Conservation (phyloP, 176 grass and related monocot genomes). For the Zea luxurians region DNA sequence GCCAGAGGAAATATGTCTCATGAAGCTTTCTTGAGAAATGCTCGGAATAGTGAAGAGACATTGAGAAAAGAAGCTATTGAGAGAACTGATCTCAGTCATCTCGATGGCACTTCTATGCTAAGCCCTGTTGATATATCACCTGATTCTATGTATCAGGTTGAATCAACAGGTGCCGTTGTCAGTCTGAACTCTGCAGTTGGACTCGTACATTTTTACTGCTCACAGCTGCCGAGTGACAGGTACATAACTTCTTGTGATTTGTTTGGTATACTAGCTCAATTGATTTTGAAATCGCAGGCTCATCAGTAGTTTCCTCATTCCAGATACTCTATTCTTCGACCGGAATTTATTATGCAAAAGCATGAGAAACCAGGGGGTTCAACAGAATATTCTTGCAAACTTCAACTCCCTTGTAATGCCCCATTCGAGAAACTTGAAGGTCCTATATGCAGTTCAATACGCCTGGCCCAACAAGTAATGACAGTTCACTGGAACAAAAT, state of each 20-base stretch:
- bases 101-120: slow-evolving; percentile 64
- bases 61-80: slow-evolving; percentile 99
- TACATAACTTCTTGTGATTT: slow-evolving; percentile 38
- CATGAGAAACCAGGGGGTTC: slow-evolving; percentile 69
- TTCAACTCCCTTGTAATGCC: slow-evolving; percentile 96
- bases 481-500: slow-evolving; percentile 28
- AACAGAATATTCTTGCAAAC: slow-evolving; percentile 91
- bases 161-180: slow-evolving; percentile 96
- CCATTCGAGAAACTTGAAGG: slow-evolving; percentile 95
- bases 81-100: slow-evolving; percentile 98
- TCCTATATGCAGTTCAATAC: slow-evolving; percentile 89
- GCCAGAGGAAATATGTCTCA: slow-evolving; percentile 80
- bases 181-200: slow-evolving; percentile 99
- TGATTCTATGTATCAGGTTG: slow-evolving; percentile 81
- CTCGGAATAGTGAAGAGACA: slow-evolving; percentile 94
- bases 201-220: slow-evolving; percentile 95
- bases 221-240: slow-evolving; percentile 95
- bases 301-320: slow-evolving; percentile 17
- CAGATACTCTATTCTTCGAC: slow-evolving; percentile 95
- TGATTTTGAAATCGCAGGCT: slow-evolving; percentile 1
- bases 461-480: slow-evolving; percentile 86
- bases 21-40: slow-evolving; percentile 89
- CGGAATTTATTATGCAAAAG: slow-evolving; percentile 92
- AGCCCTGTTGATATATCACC: slow-evolving; percentile 57
- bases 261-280: slow-evolving; percentile 19